These are phyloP conservation scores for Leccinum truebloodii DNA, from an alignment of 768 basidiomycete genomes.

Conservation along the genomic window DNA sequence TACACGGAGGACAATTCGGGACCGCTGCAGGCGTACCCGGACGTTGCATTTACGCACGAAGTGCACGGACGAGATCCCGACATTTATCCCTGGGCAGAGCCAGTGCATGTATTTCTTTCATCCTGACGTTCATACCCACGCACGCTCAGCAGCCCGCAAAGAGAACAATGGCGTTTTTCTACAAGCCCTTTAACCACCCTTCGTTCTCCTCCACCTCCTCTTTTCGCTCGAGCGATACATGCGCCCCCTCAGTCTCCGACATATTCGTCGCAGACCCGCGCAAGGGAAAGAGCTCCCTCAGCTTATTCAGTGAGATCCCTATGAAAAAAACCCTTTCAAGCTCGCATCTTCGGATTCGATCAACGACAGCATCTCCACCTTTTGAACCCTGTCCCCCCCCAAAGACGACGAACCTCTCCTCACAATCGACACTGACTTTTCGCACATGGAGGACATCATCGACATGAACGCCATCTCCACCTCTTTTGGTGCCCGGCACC, in stretches of 20 bases:
- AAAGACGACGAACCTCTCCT: slow-evolving; percentile 22
- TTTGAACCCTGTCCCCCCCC: slow-evolving; percentile 8
- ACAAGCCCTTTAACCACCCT: slow-evolving; percentile 32
- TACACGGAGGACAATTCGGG: slow-evolving; percentile 7
- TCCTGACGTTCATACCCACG: slow-evolving; percentile 8
- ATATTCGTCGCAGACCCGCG: slow-evolving; percentile 39
- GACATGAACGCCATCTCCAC: slow-evolving; percentile 34
- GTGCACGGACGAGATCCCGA: slow-evolving; percentile 8
- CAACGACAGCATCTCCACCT: slow-evolving; percentile 29
- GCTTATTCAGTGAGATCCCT: slow-evolving; percentile 40
- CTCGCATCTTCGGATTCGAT: slow-evolving; percentile 37
- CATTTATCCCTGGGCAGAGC: slow-evolving; percentile 25
- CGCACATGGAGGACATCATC: slow-evolving; percentile 83
- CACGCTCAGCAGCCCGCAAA: slow-evolving; percentile 12
- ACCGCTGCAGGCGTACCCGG: slow-evolving; percentile 15
- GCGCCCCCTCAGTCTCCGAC: slow-evolving; percentile 34
- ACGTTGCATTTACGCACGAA: not conserved
- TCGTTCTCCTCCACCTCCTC: slow-evolving; percentile 35
- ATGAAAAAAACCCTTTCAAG: slow-evolving; percentile 40
- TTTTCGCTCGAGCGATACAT: slow-evolving; percentile 31
- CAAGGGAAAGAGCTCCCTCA: slow-evolving; percentile 51
- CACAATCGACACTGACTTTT: slow-evolving; percentile 34
- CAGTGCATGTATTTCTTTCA: slow-evolving; percentile 7
- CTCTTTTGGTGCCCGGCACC: slow-evolving; percentile 1
- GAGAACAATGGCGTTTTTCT: slow-evolving; percentile 27